Evolutionary conservation across 345 rosid species (phyloP).

Genomic region (Corchorus capsularis): DNA sequence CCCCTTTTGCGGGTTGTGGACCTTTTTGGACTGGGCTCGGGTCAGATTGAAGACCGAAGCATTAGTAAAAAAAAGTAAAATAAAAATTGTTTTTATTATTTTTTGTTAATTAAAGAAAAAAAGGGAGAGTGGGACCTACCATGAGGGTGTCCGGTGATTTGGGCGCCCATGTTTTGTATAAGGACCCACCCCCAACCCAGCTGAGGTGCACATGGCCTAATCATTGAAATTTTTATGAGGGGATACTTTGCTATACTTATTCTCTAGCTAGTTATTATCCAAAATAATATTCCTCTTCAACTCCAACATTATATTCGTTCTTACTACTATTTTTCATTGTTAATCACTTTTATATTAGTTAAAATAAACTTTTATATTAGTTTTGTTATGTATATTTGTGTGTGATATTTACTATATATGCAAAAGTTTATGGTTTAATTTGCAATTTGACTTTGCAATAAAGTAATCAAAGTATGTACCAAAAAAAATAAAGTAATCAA

Average conservation of each 20-base stretch:
- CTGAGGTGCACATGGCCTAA: constrained; percentile 14
- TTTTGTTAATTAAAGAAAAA: background rate
- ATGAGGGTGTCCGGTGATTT: constrained; percentile 12
- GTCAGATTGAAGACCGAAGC: background rate
- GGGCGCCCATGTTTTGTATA: background rate
- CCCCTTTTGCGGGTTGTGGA: background rate
- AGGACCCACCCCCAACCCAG: background rate
- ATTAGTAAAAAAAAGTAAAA: background rate
- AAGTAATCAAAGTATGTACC: no score
- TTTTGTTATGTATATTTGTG: no score
- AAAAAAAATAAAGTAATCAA: no score
- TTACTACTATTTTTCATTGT: background rate
- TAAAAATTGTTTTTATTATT: background rate
- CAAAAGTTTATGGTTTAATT: no score
- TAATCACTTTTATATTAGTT: background rate
- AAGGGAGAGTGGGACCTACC: constrained; percentile 13
- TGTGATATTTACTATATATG: no score
- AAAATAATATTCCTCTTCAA: background rate
- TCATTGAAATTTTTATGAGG: constrained; percentile 9
- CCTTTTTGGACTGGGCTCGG: background rate
- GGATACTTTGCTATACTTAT: background rate
- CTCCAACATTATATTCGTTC: background rate
- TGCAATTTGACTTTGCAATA: no score
- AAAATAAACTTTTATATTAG: no score
- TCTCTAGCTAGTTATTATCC: background rate